These are phyloP conservation scores for Parafenestella ontariensis DNA, from an alignment of 2,329 filamentous ascomycete genomes.

Conservation along the genomic window DNA sequence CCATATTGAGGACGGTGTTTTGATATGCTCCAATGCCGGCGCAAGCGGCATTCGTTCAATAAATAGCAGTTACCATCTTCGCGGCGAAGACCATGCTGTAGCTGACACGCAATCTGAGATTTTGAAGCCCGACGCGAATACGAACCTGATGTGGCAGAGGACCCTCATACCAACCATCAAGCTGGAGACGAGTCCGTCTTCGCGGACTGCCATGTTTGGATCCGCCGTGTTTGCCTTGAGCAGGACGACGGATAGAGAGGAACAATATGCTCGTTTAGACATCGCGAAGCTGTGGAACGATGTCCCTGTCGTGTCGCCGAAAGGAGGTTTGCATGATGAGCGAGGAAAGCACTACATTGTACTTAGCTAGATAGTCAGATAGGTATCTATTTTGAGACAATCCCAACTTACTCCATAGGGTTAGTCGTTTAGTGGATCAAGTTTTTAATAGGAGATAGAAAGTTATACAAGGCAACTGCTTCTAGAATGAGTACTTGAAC, in stretches of 20 bases:
- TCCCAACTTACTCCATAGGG: background rate
- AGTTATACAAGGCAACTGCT: background rate
- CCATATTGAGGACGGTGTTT: conserved; percentile 3
- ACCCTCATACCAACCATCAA: conserved; percentile 39
- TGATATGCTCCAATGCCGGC: conserved; percentile 40
- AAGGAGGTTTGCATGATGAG: background rate
- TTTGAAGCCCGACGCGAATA: conserved; percentile 46
- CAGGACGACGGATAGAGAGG: conserved; percentile 18
- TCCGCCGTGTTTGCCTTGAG: conserved; percentile 36
- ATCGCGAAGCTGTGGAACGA: conserved; percentile 31
- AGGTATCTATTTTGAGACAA: background rate
- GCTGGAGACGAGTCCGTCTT: background rate
- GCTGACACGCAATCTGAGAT: conserved; percentile 8
- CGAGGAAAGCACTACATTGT: background rate
- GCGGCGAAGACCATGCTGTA: background rate
- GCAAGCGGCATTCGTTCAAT: conserved; percentile 33
- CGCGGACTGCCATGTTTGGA: conserved; percentile 2
- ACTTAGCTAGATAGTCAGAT: background rate
- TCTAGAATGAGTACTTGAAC: background rate
- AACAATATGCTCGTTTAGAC: conserved; percentile 20
- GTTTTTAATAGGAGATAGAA: background rate
- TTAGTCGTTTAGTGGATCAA: background rate
- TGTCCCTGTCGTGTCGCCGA: conserved; percentile 14
- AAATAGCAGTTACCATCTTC: background rate
- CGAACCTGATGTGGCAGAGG: conserved; percentile 44